phyloP scores from a whole-genome alignment of 257 asterid species.

The Nicotiana undulata region DNA sequence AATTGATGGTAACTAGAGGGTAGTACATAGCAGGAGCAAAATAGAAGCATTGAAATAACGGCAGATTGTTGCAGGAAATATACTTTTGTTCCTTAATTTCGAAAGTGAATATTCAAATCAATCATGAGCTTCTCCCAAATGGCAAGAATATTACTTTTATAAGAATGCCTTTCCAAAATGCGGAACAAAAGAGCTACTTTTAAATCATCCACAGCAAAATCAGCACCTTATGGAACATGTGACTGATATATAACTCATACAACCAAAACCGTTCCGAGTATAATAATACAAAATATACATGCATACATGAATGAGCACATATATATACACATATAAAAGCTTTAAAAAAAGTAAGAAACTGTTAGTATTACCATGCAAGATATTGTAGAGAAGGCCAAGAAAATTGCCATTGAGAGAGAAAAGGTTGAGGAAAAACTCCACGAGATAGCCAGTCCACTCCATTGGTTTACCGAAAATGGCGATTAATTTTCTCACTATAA shows the following conservation, averaged over 20 bases:
- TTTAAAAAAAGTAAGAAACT: background rate
- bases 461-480: conserved; percentile 56
- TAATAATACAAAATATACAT: background rate
- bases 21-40: background rate
- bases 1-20: background rate
- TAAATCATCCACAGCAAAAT: background rate
- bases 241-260: background rate
- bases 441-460: conserved; percentile 58
- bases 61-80: background rate
- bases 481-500: conserved; percentile 53
- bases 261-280: background rate
- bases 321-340: no score
- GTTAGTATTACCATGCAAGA: conserved; percentile 48
- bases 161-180: background rate
- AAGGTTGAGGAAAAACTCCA: conserved; percentile 74
- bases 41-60: background rate
- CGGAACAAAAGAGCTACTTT: background rate
- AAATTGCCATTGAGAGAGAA: conserved; percentile 63
- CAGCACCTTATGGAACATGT: background rate
- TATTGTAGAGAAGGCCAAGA: conserved; percentile 36
- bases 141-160: background rate
- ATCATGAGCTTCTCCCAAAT: background rate
- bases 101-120: background rate
- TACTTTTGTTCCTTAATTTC: background rate
- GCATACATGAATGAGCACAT: background rate